Evolutionary conservation across 495 filamentous ascomycete genomes (phyloP), one percentile per base, ranked within the genome.

Genomic region (Neurospora sp.): DNA sequence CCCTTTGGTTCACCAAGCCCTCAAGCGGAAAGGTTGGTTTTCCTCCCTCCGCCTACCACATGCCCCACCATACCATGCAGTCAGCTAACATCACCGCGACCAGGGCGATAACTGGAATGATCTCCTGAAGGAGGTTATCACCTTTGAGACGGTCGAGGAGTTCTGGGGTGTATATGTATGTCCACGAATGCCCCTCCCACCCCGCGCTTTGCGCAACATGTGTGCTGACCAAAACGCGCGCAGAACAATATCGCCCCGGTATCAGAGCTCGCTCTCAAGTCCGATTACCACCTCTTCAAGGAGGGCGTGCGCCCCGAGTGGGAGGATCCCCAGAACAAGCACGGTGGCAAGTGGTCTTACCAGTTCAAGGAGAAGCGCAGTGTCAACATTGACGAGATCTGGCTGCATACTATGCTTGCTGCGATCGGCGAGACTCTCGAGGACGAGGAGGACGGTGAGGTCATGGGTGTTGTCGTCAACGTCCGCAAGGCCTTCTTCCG

Each of bases 211-310:
- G 12, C 71, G 27, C 72, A 22, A 38, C 70, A 18, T 16, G 12
- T n/a, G 1, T n/a, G 35, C 79, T 83, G 72, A 79, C 61, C 48
- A 9, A 70, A 10, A 45, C 16, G 39, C 44, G 16, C 70, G 14
- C 80, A 99, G 96, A 99, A 99, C 87, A 99, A 99, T 84, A 98
- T 99, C 82, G 92, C 94, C 31, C 91, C 95, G 18, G 93, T 94
- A 72, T 98, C 96, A 74, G 94, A 98, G 75, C 89, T 99, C 38
- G 92, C 94, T 59, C 89, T 97, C 75, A 99, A 98, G 85, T 96
- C 95, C 79, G 96, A 99, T 83, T 99, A 99, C 85, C 96, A 99
- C 81, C 91, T 99, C 37, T 99, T 99, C 91, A 99, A 99, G 84
- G 90, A 91, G 79, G 94, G 94, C 74, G 91, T 98, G 71, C 93